Percentiles rank a stretch among this genome's conserved stretches.
These are phyloP conservation scores for Kluyveromyces starmeri DNA, from an alignment of 805 yeast genomes.

Conservation along the genomic window DNA sequence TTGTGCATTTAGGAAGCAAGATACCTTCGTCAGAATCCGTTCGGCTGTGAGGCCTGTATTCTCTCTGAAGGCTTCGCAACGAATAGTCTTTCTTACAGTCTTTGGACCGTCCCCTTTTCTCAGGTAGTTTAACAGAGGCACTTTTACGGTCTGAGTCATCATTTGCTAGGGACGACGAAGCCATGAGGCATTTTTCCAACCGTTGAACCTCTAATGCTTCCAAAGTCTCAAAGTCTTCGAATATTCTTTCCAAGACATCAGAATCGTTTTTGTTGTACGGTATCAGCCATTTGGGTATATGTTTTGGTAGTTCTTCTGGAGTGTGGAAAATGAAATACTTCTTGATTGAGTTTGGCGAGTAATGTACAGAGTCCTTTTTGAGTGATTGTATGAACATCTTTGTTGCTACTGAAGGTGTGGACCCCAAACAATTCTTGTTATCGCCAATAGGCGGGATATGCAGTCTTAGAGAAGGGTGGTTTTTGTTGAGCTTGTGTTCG, in stretches of 20 bases:
- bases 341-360: constrained; percentile 26
- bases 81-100: constrained; percentile 6
- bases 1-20: constrained; percentile 1
- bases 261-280: constrained; percentile 12
- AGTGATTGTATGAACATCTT: constrained; percentile 25
- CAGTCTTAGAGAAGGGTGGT: constrained; percentile 2
- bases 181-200: constrained; percentile 20
- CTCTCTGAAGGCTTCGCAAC: constrained; percentile 7
- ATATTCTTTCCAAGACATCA: constrained; percentile 22
- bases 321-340: constrained; percentile 24
- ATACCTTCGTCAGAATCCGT: constrained; percentile 12
- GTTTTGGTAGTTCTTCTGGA: constrained; percentile 15
- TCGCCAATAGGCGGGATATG: constrained; percentile 1
- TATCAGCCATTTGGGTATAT: constrained; percentile 29
- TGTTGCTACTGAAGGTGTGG: constrained; percentile 13
- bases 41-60: constrained; percentile 8
- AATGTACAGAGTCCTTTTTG: constrained; percentile 25
- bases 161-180: constrained; percentile 1
- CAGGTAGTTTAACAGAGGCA: neutral
- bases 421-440: constrained; percentile 8
- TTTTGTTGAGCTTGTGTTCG: neutral
- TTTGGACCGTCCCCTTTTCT: neutral
- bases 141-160: neutral
- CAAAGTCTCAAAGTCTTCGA: constrained; percentile 28
- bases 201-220: constrained; percentile 29